Evolutionary conservation across 2,329 filamentous ascomycete species (phyloP).

Genomic region (Nannizzia gypsea): DNA sequence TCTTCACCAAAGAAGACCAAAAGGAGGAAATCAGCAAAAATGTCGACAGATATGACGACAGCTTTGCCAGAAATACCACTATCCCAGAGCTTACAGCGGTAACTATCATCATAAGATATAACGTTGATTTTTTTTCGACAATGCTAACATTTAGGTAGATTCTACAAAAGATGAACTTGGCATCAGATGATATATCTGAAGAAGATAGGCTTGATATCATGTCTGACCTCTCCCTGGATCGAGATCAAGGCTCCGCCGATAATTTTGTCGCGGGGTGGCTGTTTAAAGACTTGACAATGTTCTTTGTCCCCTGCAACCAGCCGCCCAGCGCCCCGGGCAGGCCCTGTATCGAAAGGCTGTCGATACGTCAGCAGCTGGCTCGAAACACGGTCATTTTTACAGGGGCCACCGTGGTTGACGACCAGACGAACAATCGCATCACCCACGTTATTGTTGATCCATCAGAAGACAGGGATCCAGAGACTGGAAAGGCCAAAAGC

Average conservation of each 20-base stretch:
- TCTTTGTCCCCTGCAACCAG: conserved; percentile 26
- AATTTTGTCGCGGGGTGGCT: conserved; percentile 32
- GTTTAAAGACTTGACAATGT: conserved; percentile 38
- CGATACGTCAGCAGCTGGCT: conserved; percentile 33
- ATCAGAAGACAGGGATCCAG: conserved; percentile 25
- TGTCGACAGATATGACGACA: conserved; percentile 69
- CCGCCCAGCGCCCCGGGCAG: neutral
- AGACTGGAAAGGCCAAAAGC: conserved; percentile 37
- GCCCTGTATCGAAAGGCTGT: conserved; percentile 5
- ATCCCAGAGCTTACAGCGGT: conserved; percentile 48
- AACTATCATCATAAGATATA: neutral
- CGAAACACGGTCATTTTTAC: conserved; percentile 56
- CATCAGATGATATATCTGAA: neutral
- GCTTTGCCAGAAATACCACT: conserved; percentile 60
- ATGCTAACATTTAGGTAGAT: neutral
- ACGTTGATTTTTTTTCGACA: too few relatives aligned
- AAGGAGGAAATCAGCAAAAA: conserved; percentile 46
- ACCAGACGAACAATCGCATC: conserved; percentile 41
- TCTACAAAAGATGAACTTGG: neutral
- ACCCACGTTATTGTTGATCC: conserved; percentile 59
- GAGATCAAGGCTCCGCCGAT: conserved; percentile 24
- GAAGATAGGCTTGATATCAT: conserved; percentile 5
- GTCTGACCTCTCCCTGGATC: conserved; percentile 40
- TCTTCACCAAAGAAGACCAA: conserved; percentile 52
- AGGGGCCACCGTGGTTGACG: conserved; percentile 47